A percentile compares a stretch with the other conserved stretches of the same genome.
phyloP scores from a whole-genome alignment of 129 eudicot genomes.

The Helichrysum umbraculigerum region DNA sequence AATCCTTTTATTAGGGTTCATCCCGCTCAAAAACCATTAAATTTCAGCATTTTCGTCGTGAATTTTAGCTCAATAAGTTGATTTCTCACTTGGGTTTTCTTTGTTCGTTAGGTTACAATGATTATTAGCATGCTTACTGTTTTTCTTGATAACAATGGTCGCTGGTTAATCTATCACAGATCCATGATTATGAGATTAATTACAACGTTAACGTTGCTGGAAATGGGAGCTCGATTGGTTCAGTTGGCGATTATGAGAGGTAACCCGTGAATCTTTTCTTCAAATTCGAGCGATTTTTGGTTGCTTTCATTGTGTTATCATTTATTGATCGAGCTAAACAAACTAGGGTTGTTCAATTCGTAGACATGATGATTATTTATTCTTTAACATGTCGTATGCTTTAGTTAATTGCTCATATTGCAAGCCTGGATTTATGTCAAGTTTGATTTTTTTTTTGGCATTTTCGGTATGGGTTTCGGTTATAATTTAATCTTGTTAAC shows the following conservation, averaged over 20 bases:
- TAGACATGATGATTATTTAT: no score
- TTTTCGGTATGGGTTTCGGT: no score
- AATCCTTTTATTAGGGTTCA: slow-evolving; percentile 27
- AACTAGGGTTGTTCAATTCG: slow-evolving; percentile 1
- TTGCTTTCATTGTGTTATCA: background rate
- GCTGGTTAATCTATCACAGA: slow-evolving; percentile 3
- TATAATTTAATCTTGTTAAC: no score
- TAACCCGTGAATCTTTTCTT: slow-evolving; percentile 23
- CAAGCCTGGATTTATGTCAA: background rate
- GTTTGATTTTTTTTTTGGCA: no score
- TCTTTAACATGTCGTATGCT: no score
- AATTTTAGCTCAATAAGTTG: slow-evolving; percentile 31
- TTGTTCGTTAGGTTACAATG: slow-evolving; percentile 12
- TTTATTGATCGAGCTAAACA: background rate
- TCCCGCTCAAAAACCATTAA: slow-evolving; percentile 21
- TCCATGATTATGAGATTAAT: slow-evolving; percentile 34
- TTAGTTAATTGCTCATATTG: background rate
- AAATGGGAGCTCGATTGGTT: slow-evolving; percentile 30
- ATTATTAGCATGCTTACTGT: slow-evolving; percentile 22
- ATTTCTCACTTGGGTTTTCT: slow-evolving; percentile 33
- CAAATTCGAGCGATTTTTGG: background rate
- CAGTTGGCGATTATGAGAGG: slow-evolving; percentile 33
- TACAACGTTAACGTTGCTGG: slow-evolving; percentile 19
- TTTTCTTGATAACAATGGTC: slow-evolving; percentile 7
- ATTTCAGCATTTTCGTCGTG: slow-evolving; percentile 33